A percentile compares a stretch with the other conserved stretches of the same genome.
phyloP scores from a whole-genome alignment of 495 filamentous ascomycete genomes.

The Pseudevernia furfuracea region DNA sequence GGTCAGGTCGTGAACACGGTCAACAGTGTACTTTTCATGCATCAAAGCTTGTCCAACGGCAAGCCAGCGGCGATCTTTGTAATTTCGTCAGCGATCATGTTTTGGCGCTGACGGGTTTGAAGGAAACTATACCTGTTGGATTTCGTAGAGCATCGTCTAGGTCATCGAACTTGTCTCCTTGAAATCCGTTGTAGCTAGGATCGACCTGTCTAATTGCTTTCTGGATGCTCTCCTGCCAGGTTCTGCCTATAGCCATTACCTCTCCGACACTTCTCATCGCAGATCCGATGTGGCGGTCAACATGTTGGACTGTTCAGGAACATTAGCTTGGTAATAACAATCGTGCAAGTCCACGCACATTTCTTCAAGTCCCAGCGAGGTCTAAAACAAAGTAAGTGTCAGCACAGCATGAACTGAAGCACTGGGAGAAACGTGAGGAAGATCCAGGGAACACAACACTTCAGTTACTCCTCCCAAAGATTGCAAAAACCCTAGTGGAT shows the following conservation, averaged over 20 bases:
- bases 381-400: neutral
- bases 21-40: constrained; percentile 89
- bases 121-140: constrained; percentile 46
- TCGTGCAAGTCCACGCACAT: constrained; percentile 31
- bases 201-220: constrained; percentile 97
- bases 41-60: constrained; percentile 97
- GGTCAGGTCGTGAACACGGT: constrained; percentile 81
- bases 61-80: constrained; percentile 77
- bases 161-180: constrained; percentile 89
- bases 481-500: neutral
- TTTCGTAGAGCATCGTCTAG: constrained; percentile 84
- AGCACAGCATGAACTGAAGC: neutral
- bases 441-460: neutral
- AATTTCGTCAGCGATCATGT: neutral
- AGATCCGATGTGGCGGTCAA: constrained; percentile 92
- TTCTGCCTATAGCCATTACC: constrained; percentile 97
- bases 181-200: constrained; percentile 83
- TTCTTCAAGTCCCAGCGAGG: constrained; percentile 95
- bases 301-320: constrained; percentile 61
- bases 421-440: neutral
- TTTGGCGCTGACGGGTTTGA: neutral
- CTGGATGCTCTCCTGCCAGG: constrained; percentile 98
- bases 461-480: neutral
- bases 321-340: neutral
- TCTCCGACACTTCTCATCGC: constrained; percentile 98